phyloP scores from a whole-genome alignment of 2,329 filamentous ascomycete genomes.

The Fusarium newnesense region DNA sequence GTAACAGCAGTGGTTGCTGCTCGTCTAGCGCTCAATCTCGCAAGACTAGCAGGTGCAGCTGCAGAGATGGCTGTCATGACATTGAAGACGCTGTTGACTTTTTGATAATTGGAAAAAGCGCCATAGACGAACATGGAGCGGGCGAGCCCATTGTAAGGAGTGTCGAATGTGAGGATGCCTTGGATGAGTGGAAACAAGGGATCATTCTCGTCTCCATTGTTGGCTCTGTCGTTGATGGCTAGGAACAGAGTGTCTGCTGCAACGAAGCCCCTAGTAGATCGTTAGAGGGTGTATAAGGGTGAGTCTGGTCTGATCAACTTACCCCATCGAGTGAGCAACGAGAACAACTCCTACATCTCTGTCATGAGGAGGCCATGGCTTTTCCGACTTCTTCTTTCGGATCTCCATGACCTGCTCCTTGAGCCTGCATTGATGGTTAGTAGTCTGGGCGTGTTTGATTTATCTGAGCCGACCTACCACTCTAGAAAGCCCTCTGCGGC shows the following conservation, averaged over 20 bases:
- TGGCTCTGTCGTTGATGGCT: constrained; percentile 71
- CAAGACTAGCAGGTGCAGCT: constrained; percentile 58
- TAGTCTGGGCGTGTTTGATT: neutral
- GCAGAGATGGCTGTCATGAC: constrained; percentile 65
- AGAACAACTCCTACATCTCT: constrained; percentile 83
- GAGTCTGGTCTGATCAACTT: constrained; percentile 22
- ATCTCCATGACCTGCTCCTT: constrained; percentile 84
- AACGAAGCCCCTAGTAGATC: constrained; percentile 72
- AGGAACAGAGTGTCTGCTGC: constrained; percentile 83
- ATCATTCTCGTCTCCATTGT: constrained; percentile 43
- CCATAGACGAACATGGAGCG: constrained; percentile 70
- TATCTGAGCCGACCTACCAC: constrained; percentile 50
- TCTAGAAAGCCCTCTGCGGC: constrained; percentile 58
- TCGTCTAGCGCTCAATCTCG: constrained; percentile 41
- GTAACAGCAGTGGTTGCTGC: constrained; percentile 34
- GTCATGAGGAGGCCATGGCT: constrained; percentile 81
- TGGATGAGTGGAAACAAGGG: constrained; percentile 84
- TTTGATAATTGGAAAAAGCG: constrained; percentile 68
- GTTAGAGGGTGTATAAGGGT: neutral
- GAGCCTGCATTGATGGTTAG: constrained; percentile 63
- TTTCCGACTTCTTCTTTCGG: constrained; percentile 73
- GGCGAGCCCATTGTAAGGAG: constrained; percentile 78
- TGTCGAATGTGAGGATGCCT: constrained; percentile 85
- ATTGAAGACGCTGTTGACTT: constrained; percentile 66
- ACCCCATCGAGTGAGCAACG: constrained; percentile 85